Base-by-base conservation (phyloP, 2,329 filamentous ascomycete genomes). In the Xylariaceae sp. region DNA sequence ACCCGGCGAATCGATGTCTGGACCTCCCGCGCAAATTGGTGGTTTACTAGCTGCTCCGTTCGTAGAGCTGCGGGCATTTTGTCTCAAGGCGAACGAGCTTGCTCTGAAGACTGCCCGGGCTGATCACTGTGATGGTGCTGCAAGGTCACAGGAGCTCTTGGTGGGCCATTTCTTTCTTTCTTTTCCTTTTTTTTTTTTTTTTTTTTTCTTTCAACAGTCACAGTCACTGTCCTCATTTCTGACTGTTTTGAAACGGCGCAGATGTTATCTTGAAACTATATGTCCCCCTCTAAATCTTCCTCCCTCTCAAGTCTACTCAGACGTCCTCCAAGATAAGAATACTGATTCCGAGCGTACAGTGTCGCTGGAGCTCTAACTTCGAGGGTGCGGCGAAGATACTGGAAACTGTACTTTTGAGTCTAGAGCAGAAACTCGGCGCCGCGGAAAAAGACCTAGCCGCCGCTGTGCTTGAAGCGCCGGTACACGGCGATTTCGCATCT, bases 41-140 rank as follows among this genome's bases (percentile, higher is more conserved):
- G 46, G 49, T 32, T 37, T 47, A 62, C 47, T 29, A 7, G 54
- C 39, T 31, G 60, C 62, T 2, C 60, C 68, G 7, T 51, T 65
- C 1, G 62, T 66, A 6, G 64, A 78, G 7, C 68, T 85, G 31
- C 60, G 59, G 3, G 70, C 73, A 12, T 80, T 85, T 52, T 73
- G 81, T 40, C 63, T 59, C 1, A 75, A 76, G 51, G 81, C 83
- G 1, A 80, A 86, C 54, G 70, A 72, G 3, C 73, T 81, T 35
- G 85, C 89, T 55, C 77, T 84, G 27, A 76, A 74, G 30, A 95
- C 90, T 3, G 89, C 89, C 27, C 81, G 94, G 57, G 92, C 91
- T 9, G 91, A 97, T 67, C 89, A 96, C 68, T 91, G 91, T 1
- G 92, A 99, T 71, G 92, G 92, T 7, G 85, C 94, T 47, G 92